Conservation (phyloP, 2,329 filamentous ascomycete species). For the Fusarium coicis region DNA sequence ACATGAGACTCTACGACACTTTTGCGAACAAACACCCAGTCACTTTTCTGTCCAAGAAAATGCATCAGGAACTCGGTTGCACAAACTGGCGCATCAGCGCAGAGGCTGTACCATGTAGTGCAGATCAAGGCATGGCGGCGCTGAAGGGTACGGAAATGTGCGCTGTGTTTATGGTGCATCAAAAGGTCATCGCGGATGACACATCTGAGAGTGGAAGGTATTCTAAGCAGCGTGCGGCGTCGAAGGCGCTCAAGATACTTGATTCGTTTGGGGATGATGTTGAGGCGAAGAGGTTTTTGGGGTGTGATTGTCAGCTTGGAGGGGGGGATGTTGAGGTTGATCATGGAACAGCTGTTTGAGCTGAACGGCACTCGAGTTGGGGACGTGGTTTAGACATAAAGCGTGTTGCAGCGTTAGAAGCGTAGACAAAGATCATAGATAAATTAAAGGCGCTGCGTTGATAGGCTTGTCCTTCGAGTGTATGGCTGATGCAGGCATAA, state of each 20-base stretch:
- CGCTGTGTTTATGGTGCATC: constrained; percentile 82
- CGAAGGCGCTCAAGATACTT: constrained; percentile 63
- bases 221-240: constrained; percentile 76
- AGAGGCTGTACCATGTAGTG: constrained; percentile 53
- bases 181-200: constrained; percentile 70
- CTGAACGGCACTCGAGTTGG: not conserved
- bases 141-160: constrained; percentile 65
- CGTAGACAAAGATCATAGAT: not conserved
- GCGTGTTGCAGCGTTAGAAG: not conserved
- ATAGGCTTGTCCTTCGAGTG: not conserved
- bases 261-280: constrained; percentile 58
- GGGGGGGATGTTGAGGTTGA: not conserved
- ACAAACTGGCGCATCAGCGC: constrained; percentile 64
- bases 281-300: constrained; percentile 62
- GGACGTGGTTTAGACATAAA: not conserved
- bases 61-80: constrained; percentile 75
- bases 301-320: constrained; percentile 68
- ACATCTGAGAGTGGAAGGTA: constrained; percentile 73
- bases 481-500: not conserved
- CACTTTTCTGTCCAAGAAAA: constrained; percentile 73
- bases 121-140: constrained; percentile 55
- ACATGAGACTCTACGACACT: constrained; percentile 88
- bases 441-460: not conserved
- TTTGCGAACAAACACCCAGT: constrained; percentile 90
- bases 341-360: constrained; percentile 32